Evolutionary conservation across 208 protist genomes (phyloP).

Genomic region (Blastocrithidia nonstop): DNA sequence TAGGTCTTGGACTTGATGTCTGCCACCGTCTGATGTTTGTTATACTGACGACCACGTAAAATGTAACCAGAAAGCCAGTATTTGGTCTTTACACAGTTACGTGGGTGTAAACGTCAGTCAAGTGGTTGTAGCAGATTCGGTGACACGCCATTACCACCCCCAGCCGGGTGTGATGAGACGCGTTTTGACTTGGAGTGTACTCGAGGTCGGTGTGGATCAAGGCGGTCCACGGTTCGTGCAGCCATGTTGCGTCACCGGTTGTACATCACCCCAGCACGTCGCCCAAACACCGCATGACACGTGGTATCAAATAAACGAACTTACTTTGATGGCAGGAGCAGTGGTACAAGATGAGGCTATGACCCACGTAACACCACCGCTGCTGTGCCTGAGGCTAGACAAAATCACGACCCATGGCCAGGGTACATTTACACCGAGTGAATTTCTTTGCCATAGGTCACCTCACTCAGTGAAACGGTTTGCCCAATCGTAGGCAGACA

Average conservation of each 20-base stretch:
- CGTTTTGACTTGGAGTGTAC: constrained; percentile 81
- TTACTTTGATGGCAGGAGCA: constrained; percentile 84
- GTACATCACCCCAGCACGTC: constrained; percentile 83
- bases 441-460: constrained; percentile 84
- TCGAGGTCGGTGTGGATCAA: constrained; percentile 67
- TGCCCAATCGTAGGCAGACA: constrained; percentile 82
- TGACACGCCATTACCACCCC: constrained; percentile 75
- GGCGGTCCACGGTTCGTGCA: constrained; percentile 53
- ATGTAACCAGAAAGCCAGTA: constrained; percentile 89
- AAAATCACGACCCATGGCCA: constrained; percentile 69
- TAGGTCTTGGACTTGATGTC: constrained; percentile 86
- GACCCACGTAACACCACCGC: constrained; percentile 77
- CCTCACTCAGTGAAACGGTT: constrained; percentile 70
- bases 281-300: constrained; percentile 77
- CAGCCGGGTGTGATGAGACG: constrained; percentile 75
- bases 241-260: constrained; percentile 66
- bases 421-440: constrained; percentile 88
- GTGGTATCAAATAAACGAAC: constrained; percentile 80
- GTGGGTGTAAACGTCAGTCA: constrained; percentile 79
- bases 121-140: constrained; percentile 80
- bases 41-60: constrained; percentile 78
- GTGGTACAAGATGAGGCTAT: constrained; percentile 74
- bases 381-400: constrained; percentile 68
- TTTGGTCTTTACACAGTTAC: constrained; percentile 82
- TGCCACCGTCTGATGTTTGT: constrained; percentile 63